These are phyloP conservation scores for Priceomyces castillae DNA, from an alignment of 805 yeast genomes.

Conservation along the genomic window DNA sequence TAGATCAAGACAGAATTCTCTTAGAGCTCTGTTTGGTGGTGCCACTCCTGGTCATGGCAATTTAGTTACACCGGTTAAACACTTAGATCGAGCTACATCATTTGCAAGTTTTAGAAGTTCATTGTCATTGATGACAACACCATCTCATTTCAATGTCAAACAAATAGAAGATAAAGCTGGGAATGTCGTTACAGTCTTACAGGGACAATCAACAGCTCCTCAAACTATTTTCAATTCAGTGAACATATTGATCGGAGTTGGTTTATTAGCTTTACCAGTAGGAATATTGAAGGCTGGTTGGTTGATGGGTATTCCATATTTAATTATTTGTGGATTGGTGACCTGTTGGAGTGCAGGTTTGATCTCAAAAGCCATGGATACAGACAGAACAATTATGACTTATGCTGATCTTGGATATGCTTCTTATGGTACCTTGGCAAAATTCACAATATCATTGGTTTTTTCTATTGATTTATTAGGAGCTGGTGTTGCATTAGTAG, in stretches of 20 bases:
- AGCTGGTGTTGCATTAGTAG: slow-evolving; percentile 76
- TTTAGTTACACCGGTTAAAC: slow-evolving; percentile 26
- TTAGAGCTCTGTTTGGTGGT: slow-evolving; percentile 10
- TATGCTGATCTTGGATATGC: slow-evolving; percentile 87
- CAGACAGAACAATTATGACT: slow-evolving; percentile 76
- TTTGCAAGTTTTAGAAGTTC: slow-evolving; percentile 43
- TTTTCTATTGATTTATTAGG: slow-evolving; percentile 79
- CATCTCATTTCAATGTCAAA: slow-evolving; percentile 54
- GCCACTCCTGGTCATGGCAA: not conserved
- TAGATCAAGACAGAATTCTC: slow-evolving; percentile 29
- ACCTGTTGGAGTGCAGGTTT: slow-evolving; percentile 78
- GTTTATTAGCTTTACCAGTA: slow-evolving; percentile 62
- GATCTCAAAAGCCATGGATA: slow-evolving; percentile 71
- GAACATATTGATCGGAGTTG: slow-evolving; percentile 67
- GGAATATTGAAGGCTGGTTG: slow-evolving; percentile 66
- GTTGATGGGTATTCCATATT: slow-evolving; percentile 59
- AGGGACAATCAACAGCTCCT: slow-evolving; percentile 78
- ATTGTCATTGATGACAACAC: slow-evolving; percentile 33
- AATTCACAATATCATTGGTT: slow-evolving; percentile 66
- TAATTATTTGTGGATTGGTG: slow-evolving; percentile 58
- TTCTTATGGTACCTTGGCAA: slow-evolving; percentile 76
- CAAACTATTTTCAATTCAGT: slow-evolving; percentile 78
- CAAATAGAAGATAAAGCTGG: slow-evolving; percentile 73
- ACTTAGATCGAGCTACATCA: slow-evolving; percentile 33
- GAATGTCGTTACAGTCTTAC: slow-evolving; percentile 63